Evolutionary conservation across 75 land plant species (phyloP).

Genomic region (Pinus albicaulis): DNA sequence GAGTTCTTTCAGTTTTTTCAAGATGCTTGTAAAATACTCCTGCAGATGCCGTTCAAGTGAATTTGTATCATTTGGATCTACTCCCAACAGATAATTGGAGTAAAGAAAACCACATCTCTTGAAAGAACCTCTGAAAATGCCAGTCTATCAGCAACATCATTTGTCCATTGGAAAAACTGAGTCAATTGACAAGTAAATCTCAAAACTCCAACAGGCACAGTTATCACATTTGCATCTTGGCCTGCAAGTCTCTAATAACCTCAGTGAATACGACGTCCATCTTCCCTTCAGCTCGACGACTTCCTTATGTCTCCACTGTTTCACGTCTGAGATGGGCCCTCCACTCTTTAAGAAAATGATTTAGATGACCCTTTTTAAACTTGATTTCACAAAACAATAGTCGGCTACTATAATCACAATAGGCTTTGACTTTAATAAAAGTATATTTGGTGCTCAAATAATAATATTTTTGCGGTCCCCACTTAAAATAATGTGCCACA

Average conservation of each 20-base stretch:
- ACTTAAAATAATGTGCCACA: too few species aligned
- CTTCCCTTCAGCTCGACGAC: too few species aligned
- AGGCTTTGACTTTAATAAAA: too few species aligned
- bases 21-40: conserved; percentile 94
- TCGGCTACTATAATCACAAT: too few species aligned
- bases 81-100: conserved; percentile 77
- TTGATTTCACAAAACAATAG: too few species aligned
- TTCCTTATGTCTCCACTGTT: too few species aligned
- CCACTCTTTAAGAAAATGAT: too few species aligned
- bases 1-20: conserved; percentile 95
- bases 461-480: too few species aligned
- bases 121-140: conserved; percentile 99
- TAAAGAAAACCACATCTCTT: conserved; percentile 87
- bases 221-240: conserved; percentile 97
- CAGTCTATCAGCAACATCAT: conserved; percentile 96
- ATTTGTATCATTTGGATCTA: conserved; percentile 82
- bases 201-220: conserved; percentile 95
- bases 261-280: too few species aligned
- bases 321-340: too few species aligned
- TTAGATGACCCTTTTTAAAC: too few species aligned
- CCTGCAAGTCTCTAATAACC: conserved; percentile 99
- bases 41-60: conserved; percentile 89
- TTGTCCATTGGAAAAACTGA: conserved; percentile 96
- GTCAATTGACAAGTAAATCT: conserved; percentile 83
- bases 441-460: too few species aligned